phyloP scores from a whole-genome alignment of 2,329 filamentous ascomycete species.

The Didymella pinodella region DNA sequence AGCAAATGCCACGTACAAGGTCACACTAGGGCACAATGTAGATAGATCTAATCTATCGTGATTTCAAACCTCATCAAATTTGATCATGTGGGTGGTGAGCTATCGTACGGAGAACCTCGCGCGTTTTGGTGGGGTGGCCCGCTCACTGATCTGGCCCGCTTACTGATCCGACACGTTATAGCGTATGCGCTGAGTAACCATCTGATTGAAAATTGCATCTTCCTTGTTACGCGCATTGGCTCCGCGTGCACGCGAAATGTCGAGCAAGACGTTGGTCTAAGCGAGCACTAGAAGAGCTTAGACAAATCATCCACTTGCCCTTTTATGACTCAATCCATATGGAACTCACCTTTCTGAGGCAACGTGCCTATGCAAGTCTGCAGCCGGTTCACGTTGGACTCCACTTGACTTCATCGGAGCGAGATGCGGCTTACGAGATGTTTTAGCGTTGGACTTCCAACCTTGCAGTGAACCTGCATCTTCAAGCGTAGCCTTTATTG shows the following conservation, averaged over 20 bases:
- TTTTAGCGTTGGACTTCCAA: constrained; percentile 1
- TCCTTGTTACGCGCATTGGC: neutral
- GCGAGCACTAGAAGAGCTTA: constrained; percentile 9
- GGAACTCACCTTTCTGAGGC: neutral
- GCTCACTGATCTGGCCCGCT: no score
- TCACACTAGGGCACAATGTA: no score
- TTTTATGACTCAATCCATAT: constrained; percentile 8
- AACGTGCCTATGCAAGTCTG: constrained; percentile 1
- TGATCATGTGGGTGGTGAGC: no score
- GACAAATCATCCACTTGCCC: constrained; percentile 1
- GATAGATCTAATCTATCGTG: no score
- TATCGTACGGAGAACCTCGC: no score
- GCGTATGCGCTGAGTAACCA: constrained; percentile 3
- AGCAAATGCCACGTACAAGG: no score
- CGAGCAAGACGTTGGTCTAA: neutral
- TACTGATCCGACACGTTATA: no score
- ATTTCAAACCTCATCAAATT: no score
- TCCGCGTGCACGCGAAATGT: constrained; percentile 10
- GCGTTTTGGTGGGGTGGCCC: no score
- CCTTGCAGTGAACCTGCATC: neutral
- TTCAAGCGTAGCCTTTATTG: neutral
- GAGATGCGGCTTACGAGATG: constrained; percentile 6
- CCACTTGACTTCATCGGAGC: neutral
- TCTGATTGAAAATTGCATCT: neutral
- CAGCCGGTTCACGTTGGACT: constrained; percentile 3